Percentiles rank a stretch among this genome's conserved stretches.
phyloP scores from a whole-genome alignment of 768 basidiomycete genomes.

The Gautieria morchelliformis region DNA sequence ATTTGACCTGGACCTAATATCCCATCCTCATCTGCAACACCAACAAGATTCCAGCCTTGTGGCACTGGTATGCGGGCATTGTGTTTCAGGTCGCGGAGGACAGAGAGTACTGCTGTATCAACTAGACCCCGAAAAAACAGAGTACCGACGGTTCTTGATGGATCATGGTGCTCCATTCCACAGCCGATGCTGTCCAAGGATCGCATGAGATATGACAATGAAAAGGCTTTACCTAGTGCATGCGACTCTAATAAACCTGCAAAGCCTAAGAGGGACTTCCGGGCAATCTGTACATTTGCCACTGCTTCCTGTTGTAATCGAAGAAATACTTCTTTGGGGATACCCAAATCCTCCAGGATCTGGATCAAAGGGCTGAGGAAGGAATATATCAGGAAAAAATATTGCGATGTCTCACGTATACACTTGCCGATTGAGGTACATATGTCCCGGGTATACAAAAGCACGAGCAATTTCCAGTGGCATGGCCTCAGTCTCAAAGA shows the following conservation, averaged over 20 bases:
- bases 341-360: slow-evolving; percentile 69
- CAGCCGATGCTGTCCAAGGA: slow-evolving; percentile 37
- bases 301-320: slow-evolving; percentile 53
- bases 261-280: slow-evolving; percentile 44
- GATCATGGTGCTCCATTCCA: slow-evolving; percentile 29
- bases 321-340: slow-evolving; percentile 46
- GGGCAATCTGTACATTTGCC: slow-evolving; percentile 46
- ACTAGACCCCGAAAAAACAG: slow-evolving; percentile 49
- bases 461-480: slow-evolving; percentile 67
- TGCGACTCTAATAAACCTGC: slow-evolving; percentile 40
- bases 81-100: slow-evolving; percentile 68
- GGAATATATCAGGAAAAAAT: neutral
- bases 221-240: slow-evolving; percentile 35
- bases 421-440: slow-evolving; percentile 63
- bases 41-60: slow-evolving; percentile 60
- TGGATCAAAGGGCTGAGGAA: slow-evolving; percentile 55
- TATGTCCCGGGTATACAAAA: slow-evolving; percentile 47
- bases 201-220: slow-evolving; percentile 39
- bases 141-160: neutral
- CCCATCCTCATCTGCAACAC: slow-evolving; percentile 77
- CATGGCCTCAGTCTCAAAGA: slow-evolving; percentile 35
- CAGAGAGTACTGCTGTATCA: slow-evolving; percentile 51
- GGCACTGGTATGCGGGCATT: slow-evolving; percentile 65
- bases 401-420: slow-evolving; percentile 5
- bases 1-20: slow-evolving; percentile 46